These are phyloP conservation scores for Sporisorium graminicola DNA, from an alignment of 1,284 basidiomycete genomes.

Conservation along the genomic window DNA sequence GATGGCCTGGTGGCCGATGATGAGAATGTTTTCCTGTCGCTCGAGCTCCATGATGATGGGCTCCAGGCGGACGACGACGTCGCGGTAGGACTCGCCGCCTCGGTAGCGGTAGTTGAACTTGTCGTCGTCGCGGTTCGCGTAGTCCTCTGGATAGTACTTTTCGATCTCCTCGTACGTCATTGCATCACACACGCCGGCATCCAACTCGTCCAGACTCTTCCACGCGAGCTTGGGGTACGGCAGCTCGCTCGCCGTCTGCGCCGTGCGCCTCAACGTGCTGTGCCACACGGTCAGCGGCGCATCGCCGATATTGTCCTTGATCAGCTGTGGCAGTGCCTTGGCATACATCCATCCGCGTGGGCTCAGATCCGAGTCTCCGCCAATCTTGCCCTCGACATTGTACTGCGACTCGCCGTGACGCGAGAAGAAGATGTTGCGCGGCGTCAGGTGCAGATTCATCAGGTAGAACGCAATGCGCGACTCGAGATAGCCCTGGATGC, in stretches of 20 bases:
- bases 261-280: slow-evolving; percentile 90
- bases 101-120: slow-evolving; percentile 98
- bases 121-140: slow-evolving; percentile 97
- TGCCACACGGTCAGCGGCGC: slow-evolving; percentile 95
- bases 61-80: slow-evolving; percentile 90
- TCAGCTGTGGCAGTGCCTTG: slow-evolving; percentile 83
- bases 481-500: slow-evolving; percentile 82
- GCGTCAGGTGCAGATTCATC: slow-evolving; percentile 98
- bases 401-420: slow-evolving; percentile 97
- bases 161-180: slow-evolving; percentile 99
- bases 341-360: slow-evolving; percentile 87
- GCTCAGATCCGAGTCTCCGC: slow-evolving; percentile 91
- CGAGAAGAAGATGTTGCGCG: slow-evolving; percentile 95
- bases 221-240: slow-evolving; percentile 94
- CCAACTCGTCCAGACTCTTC: slow-evolving; percentile 98
- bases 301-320: slow-evolving; percentile 91
- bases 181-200: slow-evolving; percentile 98
- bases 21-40: slow-evolving; percentile 94
- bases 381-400: slow-evolving; percentile 96
- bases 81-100: slow-evolving; percentile 93
- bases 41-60: slow-evolving; percentile 99
- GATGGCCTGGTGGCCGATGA: slow-evolving; percentile 90
- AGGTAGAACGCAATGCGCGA: slow-evolving; percentile 97
- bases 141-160: slow-evolving; percentile 93
- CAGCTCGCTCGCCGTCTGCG: slow-evolving; percentile 86